Conservation (phyloP, 1,284 basidiomycete genomes). For the Exsudoporus floridanus region DNA sequence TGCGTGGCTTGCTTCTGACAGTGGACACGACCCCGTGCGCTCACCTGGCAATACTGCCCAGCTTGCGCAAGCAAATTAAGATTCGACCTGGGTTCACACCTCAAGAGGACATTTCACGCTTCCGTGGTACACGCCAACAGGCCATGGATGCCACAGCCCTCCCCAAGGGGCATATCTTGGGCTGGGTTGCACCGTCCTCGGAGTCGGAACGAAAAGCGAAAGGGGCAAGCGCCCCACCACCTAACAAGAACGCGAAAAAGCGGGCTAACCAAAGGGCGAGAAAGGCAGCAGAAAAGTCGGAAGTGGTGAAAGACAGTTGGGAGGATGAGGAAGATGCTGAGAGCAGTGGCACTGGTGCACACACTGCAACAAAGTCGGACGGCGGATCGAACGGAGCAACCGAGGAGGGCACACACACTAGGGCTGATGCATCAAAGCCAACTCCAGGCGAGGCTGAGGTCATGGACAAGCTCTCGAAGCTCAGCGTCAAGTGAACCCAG, state of each 20-base stretch:
- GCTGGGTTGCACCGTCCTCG: constrained; percentile 66
- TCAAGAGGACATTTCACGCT: constrained; percentile 87
- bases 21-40: constrained; percentile 7
- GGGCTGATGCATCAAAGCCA: constrained; percentile 11
- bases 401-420: not conserved
- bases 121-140: constrained; percentile 73
- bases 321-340: constrained; percentile 68
- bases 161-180: constrained; percentile 76
- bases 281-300: constrained; percentile 53
- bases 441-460: constrained; percentile 34
- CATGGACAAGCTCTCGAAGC: constrained; percentile 46
- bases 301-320: constrained; percentile 66
- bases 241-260: constrained; percentile 70
- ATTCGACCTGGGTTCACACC: constrained; percentile 93
- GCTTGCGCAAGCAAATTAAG: constrained; percentile 86
- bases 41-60: constrained; percentile 34
- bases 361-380: constrained; percentile 4
- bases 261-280: constrained; percentile 76
- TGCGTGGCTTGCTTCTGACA: constrained; percentile 46
- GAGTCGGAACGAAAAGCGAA: constrained; percentile 34
- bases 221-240: constrained; percentile 29
- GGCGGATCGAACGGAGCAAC: not conserved
- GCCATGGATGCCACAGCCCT: constrained; percentile 63
- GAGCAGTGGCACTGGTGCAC: not conserved
- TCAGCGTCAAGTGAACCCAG: constrained; percentile 25